Percentiles rank a stretch among this genome's conserved stretches.
These are phyloP conservation scores for Thalassia testudinum DNA, from an alignment of 116 monocot species.

Conservation along the genomic window DNA sequence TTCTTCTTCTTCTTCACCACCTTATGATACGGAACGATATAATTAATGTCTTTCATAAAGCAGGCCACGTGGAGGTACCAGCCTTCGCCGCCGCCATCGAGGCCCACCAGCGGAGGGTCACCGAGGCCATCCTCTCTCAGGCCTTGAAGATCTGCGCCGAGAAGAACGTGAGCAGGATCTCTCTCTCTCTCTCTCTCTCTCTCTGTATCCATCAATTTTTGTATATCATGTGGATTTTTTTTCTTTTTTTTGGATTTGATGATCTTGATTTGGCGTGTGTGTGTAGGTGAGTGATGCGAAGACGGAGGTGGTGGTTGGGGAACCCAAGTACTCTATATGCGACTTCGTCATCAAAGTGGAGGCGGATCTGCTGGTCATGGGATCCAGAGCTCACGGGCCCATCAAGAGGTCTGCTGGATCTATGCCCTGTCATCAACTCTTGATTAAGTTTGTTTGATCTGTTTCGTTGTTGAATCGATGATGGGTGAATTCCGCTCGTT, in stretches of 20 bases:
- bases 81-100: constrained; percentile 81
- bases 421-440: too few species aligned
- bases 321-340: constrained; percentile 81
- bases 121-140: constrained; percentile 58
- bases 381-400: constrained; percentile 62
- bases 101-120: constrained; percentile 86
- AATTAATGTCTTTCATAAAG: background rate
- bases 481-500: too few species aligned
- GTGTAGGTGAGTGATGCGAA: constrained; percentile 46
- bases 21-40: background rate
- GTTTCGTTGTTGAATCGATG: too few species aligned
- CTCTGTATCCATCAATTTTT: background rate
- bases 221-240: too few species aligned
- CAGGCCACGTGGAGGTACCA: constrained; percentile 73
- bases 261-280: background rate
- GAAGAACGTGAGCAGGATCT: constrained; percentile 32
- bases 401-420: constrained; percentile 63
- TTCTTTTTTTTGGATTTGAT: background rate
- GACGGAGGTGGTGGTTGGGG: constrained; percentile 64
- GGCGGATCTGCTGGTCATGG: constrained; percentile 86
- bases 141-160: constrained; percentile 67
- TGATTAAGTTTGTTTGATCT: too few species aligned
- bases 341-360: constrained; percentile 24
- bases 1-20: background rate
- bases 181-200: background rate